phyloP scores from a whole-genome alignment of 2,329 filamentous ascomycete genomes.

The Sphaerostilbella broomeana region DNA sequence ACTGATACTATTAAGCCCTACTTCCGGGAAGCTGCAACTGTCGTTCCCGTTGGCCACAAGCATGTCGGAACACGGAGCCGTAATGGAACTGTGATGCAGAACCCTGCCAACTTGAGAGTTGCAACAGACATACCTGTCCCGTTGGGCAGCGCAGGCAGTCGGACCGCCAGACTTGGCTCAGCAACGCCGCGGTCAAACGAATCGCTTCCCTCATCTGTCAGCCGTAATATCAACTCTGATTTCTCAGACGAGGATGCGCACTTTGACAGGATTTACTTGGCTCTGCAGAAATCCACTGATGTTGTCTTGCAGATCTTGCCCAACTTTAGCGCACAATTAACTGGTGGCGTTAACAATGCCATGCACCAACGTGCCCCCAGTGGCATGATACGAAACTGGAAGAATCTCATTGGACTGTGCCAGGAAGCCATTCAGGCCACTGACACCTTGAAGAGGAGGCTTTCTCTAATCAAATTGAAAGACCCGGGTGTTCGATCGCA shows the following conservation, averaged over 20 bases:
- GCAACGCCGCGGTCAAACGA: conserved; percentile 79
- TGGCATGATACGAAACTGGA: conserved; percentile 59
- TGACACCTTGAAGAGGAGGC: conserved; percentile 62
- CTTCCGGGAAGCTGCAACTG: conserved; percentile 42
- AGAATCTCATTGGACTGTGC: conserved; percentile 64
- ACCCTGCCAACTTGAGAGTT: conserved; percentile 48
- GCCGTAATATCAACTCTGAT: conserved; percentile 46
- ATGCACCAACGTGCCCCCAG: conserved; percentile 54
- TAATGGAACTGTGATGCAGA: conserved; percentile 37
- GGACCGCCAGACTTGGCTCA: conserved; percentile 47
- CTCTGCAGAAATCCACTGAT: conserved; percentile 66
- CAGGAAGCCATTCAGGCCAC: conserved; percentile 65
- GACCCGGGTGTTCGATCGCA: conserved; percentile 69
- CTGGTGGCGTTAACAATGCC: conserved; percentile 55
- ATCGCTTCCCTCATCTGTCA: conserved; percentile 59
- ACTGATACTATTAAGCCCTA: conserved; percentile 46
- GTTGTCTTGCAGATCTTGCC: conserved; percentile 67
- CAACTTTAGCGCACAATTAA: conserved; percentile 60
- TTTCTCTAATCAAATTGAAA: conserved; percentile 77
- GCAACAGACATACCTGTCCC: conserved; percentile 45
- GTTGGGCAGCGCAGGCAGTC: conserved; percentile 42
- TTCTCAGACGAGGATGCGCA: conserved; percentile 69
- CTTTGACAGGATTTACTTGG: conserved; percentile 77
- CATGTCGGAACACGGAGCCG: conserved; percentile 27
- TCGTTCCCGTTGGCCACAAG: conserved; percentile 44